Conservation (phyloP, 768 basidiomycete genomes). For the Suillus brevipes region DNA sequence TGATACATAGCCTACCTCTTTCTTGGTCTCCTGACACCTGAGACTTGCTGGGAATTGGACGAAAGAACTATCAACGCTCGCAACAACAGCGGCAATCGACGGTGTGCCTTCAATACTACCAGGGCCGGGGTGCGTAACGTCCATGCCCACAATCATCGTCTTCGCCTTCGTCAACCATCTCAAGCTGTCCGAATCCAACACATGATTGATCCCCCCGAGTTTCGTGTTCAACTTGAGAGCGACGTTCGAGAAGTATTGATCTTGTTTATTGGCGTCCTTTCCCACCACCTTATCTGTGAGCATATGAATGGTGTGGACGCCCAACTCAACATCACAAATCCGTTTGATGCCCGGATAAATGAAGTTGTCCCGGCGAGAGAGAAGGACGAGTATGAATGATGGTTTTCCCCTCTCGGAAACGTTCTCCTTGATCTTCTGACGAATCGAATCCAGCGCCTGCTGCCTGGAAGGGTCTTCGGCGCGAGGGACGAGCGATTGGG, state of each 20-base stretch:
- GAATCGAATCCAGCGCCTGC: conserved; percentile 41
- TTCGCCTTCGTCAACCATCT: conserved; percentile 63
- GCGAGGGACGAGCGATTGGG: conserved; percentile 21
- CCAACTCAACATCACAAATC: conserved; percentile 69
- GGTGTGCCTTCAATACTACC: conserved; percentile 69
- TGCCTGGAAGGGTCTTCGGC: conserved; percentile 37
- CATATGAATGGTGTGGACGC: conserved; percentile 75
- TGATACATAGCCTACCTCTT: conserved; percentile 21
- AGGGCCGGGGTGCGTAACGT: conserved; percentile 80
- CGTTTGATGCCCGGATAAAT: conserved; percentile 85
- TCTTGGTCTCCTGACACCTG: conserved; percentile 52
- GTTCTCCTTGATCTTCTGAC: conserved; percentile 37
- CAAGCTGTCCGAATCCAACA: conserved; percentile 58
- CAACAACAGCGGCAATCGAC: conserved; percentile 83
- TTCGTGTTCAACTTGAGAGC: conserved; percentile 83
- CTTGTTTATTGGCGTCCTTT: conserved; percentile 53
- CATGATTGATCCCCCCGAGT: conserved; percentile 80
- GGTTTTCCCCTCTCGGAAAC: conserved; percentile 41
- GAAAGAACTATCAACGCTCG: conserved; percentile 66
- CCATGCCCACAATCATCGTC: conserved; percentile 86
- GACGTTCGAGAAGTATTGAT: conserved; percentile 82
- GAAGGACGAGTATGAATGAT: conserved; percentile 66
- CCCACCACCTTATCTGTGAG: conserved; percentile 57
- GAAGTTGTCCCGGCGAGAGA: conserved; percentile 66
- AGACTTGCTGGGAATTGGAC: conserved; percentile 79